Evolutionary conservation across 176 grass and related monocot genomes (phyloP), one percentile per base, ranked within the genome.

Genomic region (Aegilops sharonensis): DNA sequence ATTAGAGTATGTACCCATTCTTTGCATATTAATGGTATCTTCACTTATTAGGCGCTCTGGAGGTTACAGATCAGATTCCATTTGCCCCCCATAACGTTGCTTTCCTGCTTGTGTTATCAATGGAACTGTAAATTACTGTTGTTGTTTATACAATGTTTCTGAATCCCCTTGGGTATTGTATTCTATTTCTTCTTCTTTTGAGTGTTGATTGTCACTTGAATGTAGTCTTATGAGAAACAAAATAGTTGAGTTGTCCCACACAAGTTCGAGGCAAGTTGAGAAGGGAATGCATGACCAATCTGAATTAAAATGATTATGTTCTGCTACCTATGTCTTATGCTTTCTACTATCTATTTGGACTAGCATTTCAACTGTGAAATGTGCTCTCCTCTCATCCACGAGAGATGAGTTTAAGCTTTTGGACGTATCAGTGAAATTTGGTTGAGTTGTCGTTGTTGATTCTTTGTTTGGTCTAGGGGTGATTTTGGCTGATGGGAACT

Each of bases 1-100:
- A 12, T 61, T 85, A 78, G 88, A 73, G n/a, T 31, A 69, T 69
- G 59, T 79, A 84, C 34, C 75, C 20, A 83, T 79, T 90, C 77
- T 88, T 82, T 68, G 80, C 70, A 65, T 62, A 69, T n/a, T 65
- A 36, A 47, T 74, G 59, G 45, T 59, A 47, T 14, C 54, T 75
- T 84, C 60, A 82, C 37, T 42, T 54, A 5, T 29, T 84, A 20
- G 40, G 42, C 52, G 43, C 62, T 68, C 45, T 14, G 40, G 40
- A 72, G 50, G 64, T 56, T 89, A n/a, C 68, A 68, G 12, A 68
- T 85, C 27, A 48, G 64, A 88, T 88, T 31, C 27, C 47, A 34
- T 83, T 80, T 71, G 37, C 21, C 23, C 36, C 27, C 21, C 29
- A 34, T 36, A 50, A 70, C 45, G 13, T 70, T 82, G 29, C 47